Conservation (phyloP, 2,329 filamentous ascomycete species). For the Monilinia aucupariae region DNA sequence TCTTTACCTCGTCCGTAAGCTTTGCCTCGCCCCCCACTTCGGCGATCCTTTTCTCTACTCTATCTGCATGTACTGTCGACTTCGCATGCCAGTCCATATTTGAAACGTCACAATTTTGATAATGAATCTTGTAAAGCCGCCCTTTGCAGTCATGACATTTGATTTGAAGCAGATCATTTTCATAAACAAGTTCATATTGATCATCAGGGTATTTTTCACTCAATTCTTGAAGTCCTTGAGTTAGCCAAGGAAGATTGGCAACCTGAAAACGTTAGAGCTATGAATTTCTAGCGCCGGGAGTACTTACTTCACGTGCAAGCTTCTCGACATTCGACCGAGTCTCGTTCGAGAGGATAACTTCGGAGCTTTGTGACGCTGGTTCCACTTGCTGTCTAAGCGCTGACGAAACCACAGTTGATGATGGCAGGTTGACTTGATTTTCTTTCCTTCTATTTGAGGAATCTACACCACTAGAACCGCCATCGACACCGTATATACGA, state of each 20-base stretch:
- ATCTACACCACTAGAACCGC: background rate
- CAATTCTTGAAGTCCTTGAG: constrained; percentile 9
- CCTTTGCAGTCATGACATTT: constrained; percentile 11
- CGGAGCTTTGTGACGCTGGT: background rate
- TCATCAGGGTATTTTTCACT: constrained; percentile 13
- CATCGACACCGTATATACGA: background rate
- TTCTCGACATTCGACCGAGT: background rate
- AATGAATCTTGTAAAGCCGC: constrained; percentile 14
- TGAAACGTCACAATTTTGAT: constrained; percentile 15
- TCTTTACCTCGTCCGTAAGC: constrained; percentile 1
- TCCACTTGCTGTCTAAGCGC: background rate
- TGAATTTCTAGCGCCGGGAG: background rate
- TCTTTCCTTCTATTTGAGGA: background rate
- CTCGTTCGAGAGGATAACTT: background rate
- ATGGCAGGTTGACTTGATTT: background rate
- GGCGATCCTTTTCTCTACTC: constrained; percentile 5
- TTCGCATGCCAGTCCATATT: constrained; percentile 15
- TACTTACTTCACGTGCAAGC: constrained; percentile 1
- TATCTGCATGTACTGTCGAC: constrained; percentile 1
- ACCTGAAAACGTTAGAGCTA: background rate
- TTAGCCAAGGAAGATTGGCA: constrained; percentile 15
- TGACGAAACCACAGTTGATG: background rate
- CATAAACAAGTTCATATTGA: constrained; percentile 7
- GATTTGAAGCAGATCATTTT: constrained; percentile 2
- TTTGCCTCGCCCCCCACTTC: background rate